These are phyloP conservation scores for Myotisia sp. DNA, from an alignment of 2,329 filamentous ascomycete species.

Conservation along the genomic window DNA sequence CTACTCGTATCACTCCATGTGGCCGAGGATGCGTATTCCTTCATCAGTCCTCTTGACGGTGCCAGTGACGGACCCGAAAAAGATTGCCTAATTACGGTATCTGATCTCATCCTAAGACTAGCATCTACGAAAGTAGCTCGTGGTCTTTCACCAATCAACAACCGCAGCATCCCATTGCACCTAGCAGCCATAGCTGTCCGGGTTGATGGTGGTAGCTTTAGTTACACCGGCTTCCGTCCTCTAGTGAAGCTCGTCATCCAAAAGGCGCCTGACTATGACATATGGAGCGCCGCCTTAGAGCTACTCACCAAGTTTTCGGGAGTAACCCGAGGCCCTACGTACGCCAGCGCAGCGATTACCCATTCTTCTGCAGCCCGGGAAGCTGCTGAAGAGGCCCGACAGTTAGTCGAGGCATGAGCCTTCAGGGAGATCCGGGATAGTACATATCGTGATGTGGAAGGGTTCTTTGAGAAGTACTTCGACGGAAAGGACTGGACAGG, in stretches of 20 bases:
- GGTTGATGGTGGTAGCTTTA: conserved; percentile 5
- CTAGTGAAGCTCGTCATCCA: conserved; percentile 10
- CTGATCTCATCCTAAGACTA: conserved; percentile 6
- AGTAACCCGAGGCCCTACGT: conserved; percentile 6
- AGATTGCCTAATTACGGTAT: conserved; percentile 6
- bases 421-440: conserved; percentile 13
- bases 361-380: conserved; percentile 9
- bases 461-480: conserved; percentile 15
- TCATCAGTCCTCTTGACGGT: conserved; percentile 2
- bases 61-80: conserved; percentile 5
- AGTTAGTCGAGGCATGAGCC: conserved; percentile 11
- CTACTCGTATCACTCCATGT: conserved; percentile 5
- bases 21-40: conserved; percentile 6
- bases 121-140: conserved; percentile 6
- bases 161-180: conserved; percentile 6
- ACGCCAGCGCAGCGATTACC: conserved; percentile 8
- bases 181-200: conserved; percentile 5
- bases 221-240: conserved; percentile 7
- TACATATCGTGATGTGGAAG: conserved; percentile 11
- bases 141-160: conserved; percentile 6
- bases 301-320: conserved; percentile 8
- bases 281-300: conserved; percentile 10
- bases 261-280: conserved; percentile 10
- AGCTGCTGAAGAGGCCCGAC: conserved; percentile 13
- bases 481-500: conserved; percentile 12